Evolutionary conservation across 2,329 filamentous ascomycete genomes (phyloP).

Genomic region (Xylaria sp.): DNA sequence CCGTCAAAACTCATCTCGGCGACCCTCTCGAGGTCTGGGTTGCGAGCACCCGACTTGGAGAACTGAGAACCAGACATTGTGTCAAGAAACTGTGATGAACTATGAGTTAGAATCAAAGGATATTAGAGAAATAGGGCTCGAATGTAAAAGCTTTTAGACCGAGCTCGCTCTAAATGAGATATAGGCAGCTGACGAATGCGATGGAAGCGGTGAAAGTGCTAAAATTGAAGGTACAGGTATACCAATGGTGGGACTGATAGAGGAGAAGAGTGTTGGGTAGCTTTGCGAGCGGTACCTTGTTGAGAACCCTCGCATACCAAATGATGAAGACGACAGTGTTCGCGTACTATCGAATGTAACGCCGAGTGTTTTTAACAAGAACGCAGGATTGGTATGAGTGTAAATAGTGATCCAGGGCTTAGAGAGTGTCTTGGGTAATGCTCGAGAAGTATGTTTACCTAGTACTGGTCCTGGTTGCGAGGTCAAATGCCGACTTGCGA

Average conservation of each 20-base stretch:
- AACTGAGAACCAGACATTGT: constrained; percentile 27
- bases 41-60: constrained; percentile 6
- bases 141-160: neutral
- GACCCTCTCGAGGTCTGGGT: constrained; percentile 31
- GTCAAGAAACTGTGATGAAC: neutral
- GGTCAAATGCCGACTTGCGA: neutral
- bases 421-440: neutral
- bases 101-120: constrained; percentile 5
- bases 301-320: no score
- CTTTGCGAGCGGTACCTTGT: no score
- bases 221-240: no score
- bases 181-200: no score
- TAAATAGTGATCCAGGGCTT: neutral
- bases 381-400: neutral
- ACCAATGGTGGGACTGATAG: no score
- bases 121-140: neutral
- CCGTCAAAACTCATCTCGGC: constrained; percentile 39
- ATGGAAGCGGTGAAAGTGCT: no score
- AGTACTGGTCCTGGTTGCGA: neutral
- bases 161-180: no score
- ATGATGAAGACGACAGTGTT: no score
- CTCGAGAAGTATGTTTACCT: neutral
- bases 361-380: neutral
- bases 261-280: no score
- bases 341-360: no score